Evolutionary conservation across 495 filamentous ascomycete genomes (phyloP).

Genomic region (Xylaria flabelliformis): DNA sequence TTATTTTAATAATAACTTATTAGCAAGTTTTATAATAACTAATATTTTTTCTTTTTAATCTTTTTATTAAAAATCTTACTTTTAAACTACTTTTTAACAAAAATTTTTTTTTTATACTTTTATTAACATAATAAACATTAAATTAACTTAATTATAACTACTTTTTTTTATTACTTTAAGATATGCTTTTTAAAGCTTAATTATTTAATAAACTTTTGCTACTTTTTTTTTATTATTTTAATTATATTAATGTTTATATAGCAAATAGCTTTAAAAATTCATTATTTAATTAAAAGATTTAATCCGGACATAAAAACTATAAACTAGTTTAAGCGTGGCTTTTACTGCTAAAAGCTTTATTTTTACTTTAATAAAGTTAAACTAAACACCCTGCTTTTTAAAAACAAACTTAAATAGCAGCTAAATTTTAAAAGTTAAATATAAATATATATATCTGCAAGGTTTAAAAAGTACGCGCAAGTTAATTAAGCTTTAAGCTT

Average conservation of each 20-base stretch:
- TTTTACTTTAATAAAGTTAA: neutral
- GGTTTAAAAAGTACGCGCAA: neutral
- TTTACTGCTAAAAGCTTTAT: neutral
- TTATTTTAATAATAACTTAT: too few relatives aligned
- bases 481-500: too few relatives aligned
- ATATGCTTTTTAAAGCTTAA: neutral
- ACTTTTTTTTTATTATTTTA: neutral
- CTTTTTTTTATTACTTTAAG: neutral
- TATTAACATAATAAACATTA: neutral
- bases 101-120: neutral
- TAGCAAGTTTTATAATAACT: too few relatives aligned
- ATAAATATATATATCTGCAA: neutral
- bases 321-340: neutral
- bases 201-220: neutral
- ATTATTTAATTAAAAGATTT: neutral
- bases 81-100: neutral
- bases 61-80: neutral
- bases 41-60: too few relatives aligned
- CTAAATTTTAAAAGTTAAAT: neutral
- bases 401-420: neutral
- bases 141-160: neutral
- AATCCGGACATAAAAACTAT: neutral
- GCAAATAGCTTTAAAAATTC: neutral
- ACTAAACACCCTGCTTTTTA: neutral
- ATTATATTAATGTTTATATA: conserved; percentile 7